Base-by-base conservation (phyloP, 139 green algal species). In the Coelastrella sp. region DNA sequence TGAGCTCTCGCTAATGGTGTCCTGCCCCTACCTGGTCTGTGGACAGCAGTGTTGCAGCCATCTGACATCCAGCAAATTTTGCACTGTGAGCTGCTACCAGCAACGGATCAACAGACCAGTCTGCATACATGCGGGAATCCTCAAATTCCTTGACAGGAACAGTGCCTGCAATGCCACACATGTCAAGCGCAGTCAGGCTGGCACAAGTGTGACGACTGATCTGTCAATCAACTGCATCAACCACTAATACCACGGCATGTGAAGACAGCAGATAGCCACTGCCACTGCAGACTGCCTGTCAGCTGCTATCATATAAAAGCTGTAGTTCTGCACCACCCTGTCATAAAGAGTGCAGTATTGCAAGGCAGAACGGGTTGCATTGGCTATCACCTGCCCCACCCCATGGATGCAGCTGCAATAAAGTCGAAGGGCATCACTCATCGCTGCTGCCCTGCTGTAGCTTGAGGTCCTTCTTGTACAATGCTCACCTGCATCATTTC, bases 1-100 rank as follows among this genome's bases (percentile, higher is more conserved):
- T 17, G 15, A 14, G 3, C 63, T 72, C 63, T 72, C 63, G 15
- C 63, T 72, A 4, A 14, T 72, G 63, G 12, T 72, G 63, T 49
- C 35, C 63, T 72, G 63, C 63, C 63, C 79, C 57, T 57, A 92
- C 91, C 95, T 96, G 94, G 87, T 94, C 93, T 75, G 96, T 97
- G 60, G 84, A 91, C 20, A 98, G 90, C 84, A 96, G 78, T 27
- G 94, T 92, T 7, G 93, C 95, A 15, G 92, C 92, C 94, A 96
- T 95, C 25, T 90, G 74, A 75, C 92, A 96, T 24, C 82, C 85
- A 19, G 84, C 84, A 87, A 96, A 95, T 8, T 73, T 73, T 6
- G n/a, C 14, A 15, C 73, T 22, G 90, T 78, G 91, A 74, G 73
- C 87, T 4, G 93, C 91, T 70, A 95, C 95, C 1, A 89, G 57